These are phyloP conservation scores for Vachellia collinsii DNA, from an alignment of 306 rosid genomes.

Conservation along the genomic window DNA sequence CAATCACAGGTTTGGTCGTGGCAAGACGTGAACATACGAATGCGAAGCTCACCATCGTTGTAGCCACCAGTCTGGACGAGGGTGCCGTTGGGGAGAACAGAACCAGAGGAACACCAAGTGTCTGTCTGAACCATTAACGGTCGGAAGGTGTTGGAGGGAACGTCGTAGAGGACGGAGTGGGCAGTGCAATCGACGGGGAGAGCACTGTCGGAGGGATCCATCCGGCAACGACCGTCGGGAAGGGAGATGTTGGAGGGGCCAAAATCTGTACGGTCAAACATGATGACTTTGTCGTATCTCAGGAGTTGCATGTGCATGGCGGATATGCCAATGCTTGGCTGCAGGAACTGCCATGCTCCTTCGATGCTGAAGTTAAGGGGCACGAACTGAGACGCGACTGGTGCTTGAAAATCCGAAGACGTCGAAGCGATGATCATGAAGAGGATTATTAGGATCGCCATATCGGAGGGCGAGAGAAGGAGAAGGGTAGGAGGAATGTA, in stretches of 20 bases:
- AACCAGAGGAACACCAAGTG: slow-evolving; percentile 87
- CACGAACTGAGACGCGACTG: slow-evolving; percentile 21
- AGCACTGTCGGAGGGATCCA: slow-evolving; percentile 43
- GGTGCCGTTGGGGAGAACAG: slow-evolving; percentile 70
- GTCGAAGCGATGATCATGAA: slow-evolving; percentile 24
- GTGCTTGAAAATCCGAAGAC: not conserved
- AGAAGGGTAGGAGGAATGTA: slow-evolving; percentile 34
- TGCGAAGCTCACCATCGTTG: slow-evolving; percentile 59
- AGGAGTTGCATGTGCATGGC: slow-evolving; percentile 93
- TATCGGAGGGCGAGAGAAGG: not conserved
- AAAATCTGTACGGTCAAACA: slow-evolving; percentile 77
- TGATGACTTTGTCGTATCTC: slow-evolving; percentile 55
- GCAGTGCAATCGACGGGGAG: slow-evolving; percentile 71
- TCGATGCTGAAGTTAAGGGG: not conserved
- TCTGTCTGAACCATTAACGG: slow-evolving; percentile 68
- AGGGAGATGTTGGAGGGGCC: slow-evolving; percentile 75
- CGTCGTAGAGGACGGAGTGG: slow-evolving; percentile 73
- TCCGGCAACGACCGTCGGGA: slow-evolving; percentile 41
- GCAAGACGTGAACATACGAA: slow-evolving; percentile 76
- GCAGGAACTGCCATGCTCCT: slow-evolving; percentile 74
- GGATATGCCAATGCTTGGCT: slow-evolving; percentile 63
- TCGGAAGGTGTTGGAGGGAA: slow-evolving; percentile 51
- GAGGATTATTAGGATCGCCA: slow-evolving; percentile 33
- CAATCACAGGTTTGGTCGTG: slow-evolving; percentile 58
- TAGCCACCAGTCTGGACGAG: slow-evolving; percentile 83